Conservation (phyloP, 2,329 filamentous ascomycete species). For the Aureobasidium pullulans region DNA sequence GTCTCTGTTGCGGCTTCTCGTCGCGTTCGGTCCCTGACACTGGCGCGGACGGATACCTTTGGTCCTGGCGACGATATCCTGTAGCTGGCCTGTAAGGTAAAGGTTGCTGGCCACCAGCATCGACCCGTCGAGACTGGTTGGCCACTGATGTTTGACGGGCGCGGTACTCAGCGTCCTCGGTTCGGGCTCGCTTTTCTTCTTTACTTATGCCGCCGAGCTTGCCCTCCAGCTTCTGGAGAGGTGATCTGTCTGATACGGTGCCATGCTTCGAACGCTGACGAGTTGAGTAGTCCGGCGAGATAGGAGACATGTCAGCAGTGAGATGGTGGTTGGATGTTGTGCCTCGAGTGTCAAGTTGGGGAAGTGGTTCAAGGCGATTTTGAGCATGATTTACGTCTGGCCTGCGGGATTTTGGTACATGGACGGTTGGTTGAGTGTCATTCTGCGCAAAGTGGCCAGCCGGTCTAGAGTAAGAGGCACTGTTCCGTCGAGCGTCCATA, state of each 20-base stretch:
- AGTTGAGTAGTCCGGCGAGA: background rate
- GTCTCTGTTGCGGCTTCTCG: background rate
- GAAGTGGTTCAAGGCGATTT: background rate
- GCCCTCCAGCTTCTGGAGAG: conserved; percentile 85
- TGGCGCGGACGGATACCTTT: conserved; percentile 6
- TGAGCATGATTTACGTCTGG: background rate
- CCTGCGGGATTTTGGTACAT: conserved; percentile 14
- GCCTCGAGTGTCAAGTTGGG: background rate
- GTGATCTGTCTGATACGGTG: conserved; percentile 75
- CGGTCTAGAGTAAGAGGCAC: background rate
- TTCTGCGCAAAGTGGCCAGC: background rate
- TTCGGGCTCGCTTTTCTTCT: conserved; percentile 82
- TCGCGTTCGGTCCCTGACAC: background rate
- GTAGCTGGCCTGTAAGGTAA: background rate
- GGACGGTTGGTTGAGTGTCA: conserved; percentile 11
- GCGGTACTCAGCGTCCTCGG: conserved; percentile 72
- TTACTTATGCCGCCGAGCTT: conserved; percentile 90
- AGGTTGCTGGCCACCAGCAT: background rate
- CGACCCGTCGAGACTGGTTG: conserved; percentile 15
- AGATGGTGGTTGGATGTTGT: background rate
- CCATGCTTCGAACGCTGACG: conserved; percentile 26
- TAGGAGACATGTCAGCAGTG: background rate
- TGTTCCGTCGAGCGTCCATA: background rate
- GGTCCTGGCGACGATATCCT: background rate
- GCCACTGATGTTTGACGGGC: conserved; percentile 48